Evolutionary conservation across 2,329 filamentous ascomycete species (phyloP).

Genomic region (Penicillium sp.): DNA sequence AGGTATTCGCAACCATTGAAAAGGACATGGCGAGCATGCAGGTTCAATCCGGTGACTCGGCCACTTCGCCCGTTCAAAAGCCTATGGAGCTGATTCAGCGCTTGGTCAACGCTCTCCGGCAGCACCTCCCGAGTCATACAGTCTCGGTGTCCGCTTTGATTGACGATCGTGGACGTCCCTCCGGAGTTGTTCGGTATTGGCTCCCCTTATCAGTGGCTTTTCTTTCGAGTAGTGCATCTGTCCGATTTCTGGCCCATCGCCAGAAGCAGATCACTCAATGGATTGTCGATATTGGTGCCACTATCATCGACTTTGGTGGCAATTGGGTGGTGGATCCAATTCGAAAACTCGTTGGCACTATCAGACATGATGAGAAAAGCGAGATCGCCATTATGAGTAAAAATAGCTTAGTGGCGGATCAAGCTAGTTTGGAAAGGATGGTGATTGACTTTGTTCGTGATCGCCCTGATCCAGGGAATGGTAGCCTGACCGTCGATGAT

Average conservation of each 20-base stretch:
- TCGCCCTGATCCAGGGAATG: constrained; percentile 60
- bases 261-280: constrained; percentile 75
- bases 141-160: constrained; percentile 56
- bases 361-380: constrained; percentile 85
- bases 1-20: constrained; percentile 57
- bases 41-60: constrained; percentile 2
- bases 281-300: constrained; percentile 74
- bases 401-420: constrained; percentile 83
- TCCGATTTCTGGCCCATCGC: constrained; percentile 71
- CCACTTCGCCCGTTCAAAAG: constrained; percentile 38
- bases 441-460: constrained; percentile 93
- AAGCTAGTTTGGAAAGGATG: constrained; percentile 92
- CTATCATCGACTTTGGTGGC: constrained; percentile 82
- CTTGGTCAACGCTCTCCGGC: constrained; percentile 59
- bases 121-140: constrained; percentile 66
- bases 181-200: constrained; percentile 80
- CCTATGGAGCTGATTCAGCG: constrained; percentile 38
- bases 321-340: constrained; percentile 93
- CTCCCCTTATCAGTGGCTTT: constrained; percentile 68
- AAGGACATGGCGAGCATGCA: constrained; percentile 55
- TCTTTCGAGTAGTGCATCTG: constrained; percentile 80
- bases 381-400: constrained; percentile 97
- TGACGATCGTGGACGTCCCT: constrained; percentile 69
- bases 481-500: constrained; percentile 59
- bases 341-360: constrained; percentile 81